Evolutionary conservation across 371 early-diverging fungal genomes (phyloP).

Genomic region (Mortierella sp.): DNA sequence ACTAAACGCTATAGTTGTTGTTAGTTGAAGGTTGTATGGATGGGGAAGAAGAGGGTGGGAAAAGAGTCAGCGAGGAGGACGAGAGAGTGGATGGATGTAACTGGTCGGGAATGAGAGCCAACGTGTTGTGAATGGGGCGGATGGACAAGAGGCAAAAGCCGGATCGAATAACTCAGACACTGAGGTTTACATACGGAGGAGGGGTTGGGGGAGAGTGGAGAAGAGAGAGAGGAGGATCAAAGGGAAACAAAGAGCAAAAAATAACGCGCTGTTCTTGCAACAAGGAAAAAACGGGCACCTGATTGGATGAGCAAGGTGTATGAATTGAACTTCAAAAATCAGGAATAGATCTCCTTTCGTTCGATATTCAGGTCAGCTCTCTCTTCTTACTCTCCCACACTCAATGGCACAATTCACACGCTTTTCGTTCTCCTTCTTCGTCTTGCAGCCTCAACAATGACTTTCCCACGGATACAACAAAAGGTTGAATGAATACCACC

Average conservation of each 20-base stretch:
- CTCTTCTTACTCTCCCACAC: background rate
- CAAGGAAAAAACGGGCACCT: background rate
- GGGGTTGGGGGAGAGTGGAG: background rate
- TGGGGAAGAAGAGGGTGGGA: background rate
- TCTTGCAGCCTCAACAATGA: too few species aligned
- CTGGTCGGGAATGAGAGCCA: background rate
- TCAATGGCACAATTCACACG: background rate
- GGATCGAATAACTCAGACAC: conserved; percentile 14
- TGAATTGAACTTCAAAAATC: background rate
- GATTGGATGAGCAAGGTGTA: background rate
- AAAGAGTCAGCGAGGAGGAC: background rate
- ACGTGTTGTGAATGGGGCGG: conserved; percentile 5
- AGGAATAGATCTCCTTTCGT: background rate
- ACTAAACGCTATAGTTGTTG: background rate
- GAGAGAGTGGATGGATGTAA: background rate
- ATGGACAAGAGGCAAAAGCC: conserved; percentile 1
- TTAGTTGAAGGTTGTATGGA: background rate
- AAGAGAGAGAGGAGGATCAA: background rate
- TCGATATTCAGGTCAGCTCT: background rate
- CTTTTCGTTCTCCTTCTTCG: background rate
- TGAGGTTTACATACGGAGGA: background rate
- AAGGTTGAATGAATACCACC: background rate
- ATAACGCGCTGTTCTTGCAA: background rate
- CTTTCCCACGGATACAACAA: background rate
- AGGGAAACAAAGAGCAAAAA: background rate